Evolutionary conservation across 805 yeast species (phyloP).

Genomic region (Lachancea sp.): DNA sequence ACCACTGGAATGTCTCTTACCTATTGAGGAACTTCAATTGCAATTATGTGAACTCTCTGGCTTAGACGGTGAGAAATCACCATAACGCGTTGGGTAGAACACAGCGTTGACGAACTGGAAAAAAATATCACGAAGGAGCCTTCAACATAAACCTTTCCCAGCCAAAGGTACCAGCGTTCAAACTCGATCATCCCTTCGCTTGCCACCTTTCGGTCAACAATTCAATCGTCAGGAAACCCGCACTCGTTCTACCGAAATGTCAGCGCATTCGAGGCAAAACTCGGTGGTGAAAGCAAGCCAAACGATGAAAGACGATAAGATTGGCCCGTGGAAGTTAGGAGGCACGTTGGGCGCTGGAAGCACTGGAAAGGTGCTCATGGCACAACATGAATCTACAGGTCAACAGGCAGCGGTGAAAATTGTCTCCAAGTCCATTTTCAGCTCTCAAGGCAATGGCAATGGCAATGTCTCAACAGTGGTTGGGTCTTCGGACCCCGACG

Average conservation of each 20-base stretch:
- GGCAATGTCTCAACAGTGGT: constrained; percentile 34
- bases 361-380: constrained; percentile 89
- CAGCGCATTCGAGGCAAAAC: constrained; percentile 10
- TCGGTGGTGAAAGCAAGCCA: constrained; percentile 8
- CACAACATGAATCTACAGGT: constrained; percentile 77
- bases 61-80: no score
- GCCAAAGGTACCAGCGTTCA: no score
- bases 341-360: constrained; percentile 95
- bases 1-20: background rate
- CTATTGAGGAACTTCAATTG: background rate
- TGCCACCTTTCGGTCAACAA: background rate
- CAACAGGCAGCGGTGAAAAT: constrained; percentile 94
- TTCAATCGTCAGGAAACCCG: background rate
- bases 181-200: no score
- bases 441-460: constrained; percentile 26
- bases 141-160: no score
- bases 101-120: background rate
- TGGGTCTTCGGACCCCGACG: constrained; percentile 42
- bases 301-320: constrained; percentile 35
- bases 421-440: constrained; percentile 77
- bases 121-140: no score
- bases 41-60: no score
- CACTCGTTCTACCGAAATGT: constrained; percentile 1
- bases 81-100: background rate
- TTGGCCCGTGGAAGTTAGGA: constrained; percentile 97